Percentiles rank a stretch among this genome's conserved stretches.
Conservation (phyloP, 495 filamentous ascomycete genomes). For the Tuber calosporum region DNA sequence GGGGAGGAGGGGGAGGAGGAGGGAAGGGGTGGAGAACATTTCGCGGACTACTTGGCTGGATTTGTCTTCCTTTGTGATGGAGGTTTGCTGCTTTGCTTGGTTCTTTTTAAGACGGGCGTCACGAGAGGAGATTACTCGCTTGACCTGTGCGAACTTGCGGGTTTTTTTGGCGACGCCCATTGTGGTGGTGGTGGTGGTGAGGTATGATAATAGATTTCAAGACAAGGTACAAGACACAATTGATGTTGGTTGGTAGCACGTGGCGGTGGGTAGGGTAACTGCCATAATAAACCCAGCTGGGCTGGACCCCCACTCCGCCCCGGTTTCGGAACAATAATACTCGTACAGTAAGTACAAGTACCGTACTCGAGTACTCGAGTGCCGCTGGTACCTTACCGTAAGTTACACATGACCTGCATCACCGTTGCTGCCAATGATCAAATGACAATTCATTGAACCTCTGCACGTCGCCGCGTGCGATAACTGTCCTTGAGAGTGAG, state of each 20-base stretch:
- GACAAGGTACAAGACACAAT: not conserved
- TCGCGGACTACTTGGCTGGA: slow-evolving; percentile 56
- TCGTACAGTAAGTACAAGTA: too few relatives aligned
- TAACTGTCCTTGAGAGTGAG: too few relatives aligned
- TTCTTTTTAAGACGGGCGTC: slow-evolving; percentile 58
- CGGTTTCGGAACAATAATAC: too few relatives aligned
- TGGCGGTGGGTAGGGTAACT: not conserved
- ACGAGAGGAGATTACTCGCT: slow-evolving; percentile 55
- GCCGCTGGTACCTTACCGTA: not conserved
- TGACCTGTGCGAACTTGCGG: slow-evolving; percentile 59
- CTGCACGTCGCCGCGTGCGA: not conserved
- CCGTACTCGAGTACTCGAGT: too few relatives aligned
- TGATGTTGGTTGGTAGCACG: not conserved
- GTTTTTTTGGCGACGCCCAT: slow-evolving; percentile 62
- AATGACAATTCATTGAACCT: not conserved
- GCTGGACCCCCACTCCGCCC: too few relatives aligned
- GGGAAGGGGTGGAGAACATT: slow-evolving; percentile 47
- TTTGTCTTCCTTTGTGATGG: slow-evolving; percentile 52
- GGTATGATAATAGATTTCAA: too few relatives aligned
- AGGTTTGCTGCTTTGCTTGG: slow-evolving; percentile 49
- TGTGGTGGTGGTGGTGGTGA: not conserved
- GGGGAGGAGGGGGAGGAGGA: not conserved
- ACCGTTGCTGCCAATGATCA: not conserved
- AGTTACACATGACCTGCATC: not conserved
- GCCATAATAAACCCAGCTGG: not conserved